phyloP scores from a whole-genome alignment of 164 flowering plant species.

The Aristolochia fimbriata region DNA sequence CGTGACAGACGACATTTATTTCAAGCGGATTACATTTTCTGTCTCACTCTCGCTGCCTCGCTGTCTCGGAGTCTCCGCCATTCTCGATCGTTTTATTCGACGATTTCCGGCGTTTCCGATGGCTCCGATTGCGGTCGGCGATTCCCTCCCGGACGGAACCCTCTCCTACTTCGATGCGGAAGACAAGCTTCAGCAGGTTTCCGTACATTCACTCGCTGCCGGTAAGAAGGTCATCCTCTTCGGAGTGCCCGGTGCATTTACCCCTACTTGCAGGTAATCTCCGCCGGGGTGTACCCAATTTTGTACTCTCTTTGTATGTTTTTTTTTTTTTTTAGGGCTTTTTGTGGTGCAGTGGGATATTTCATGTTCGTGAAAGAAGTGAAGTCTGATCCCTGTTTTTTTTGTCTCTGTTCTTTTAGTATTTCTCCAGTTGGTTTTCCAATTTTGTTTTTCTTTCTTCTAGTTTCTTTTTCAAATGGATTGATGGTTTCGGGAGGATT shows the following conservation, averaged over 20 bases:
- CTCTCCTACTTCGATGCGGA: slow-evolving; percentile 55
- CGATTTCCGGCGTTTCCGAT: slow-evolving; percentile 14
- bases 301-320: not conserved
- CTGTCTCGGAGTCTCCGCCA: too few relatives aligned
- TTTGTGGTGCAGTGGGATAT: not conserved
- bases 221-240: slow-evolving; percentile 79
- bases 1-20: too few relatives aligned
- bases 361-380: too few relatives aligned
- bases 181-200: slow-evolving; percentile 43
- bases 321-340: too few relatives aligned
- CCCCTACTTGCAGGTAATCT: slow-evolving; percentile 84
- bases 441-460: too few relatives aligned
- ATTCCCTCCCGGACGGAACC: slow-evolving; percentile 61
- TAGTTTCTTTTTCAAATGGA: too few relatives aligned
- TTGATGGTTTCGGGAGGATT: too few relatives aligned
- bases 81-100: not conserved
- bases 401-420: too few relatives aligned
- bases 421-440: too few relatives aligned
- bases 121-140: slow-evolving; percentile 79
- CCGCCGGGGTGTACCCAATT: not conserved
- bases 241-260: slow-evolving; percentile 94
- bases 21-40: too few relatives aligned
- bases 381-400: too few relatives aligned
- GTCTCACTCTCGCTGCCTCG: too few relatives aligned
- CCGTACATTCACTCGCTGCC: slow-evolving; percentile 68